These are phyloP conservation scores for Aegilops bicornis DNA, from an alignment of 176 grass and related monocot genomes.

Conservation along the genomic window DNA sequence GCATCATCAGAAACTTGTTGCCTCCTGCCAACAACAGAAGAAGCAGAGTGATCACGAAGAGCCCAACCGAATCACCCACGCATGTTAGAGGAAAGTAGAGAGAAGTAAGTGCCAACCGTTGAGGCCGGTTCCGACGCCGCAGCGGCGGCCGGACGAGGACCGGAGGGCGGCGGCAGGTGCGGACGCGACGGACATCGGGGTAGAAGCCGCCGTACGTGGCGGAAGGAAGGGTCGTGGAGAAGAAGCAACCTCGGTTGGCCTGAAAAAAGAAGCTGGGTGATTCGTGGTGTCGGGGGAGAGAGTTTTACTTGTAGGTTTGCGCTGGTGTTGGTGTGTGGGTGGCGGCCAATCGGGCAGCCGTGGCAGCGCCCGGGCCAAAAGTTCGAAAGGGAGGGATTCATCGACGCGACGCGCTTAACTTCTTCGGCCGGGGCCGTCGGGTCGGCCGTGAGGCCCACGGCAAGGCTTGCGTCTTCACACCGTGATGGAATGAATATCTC, in stretches of 20 bases:
- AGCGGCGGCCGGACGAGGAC: slow-evolving; percentile 19
- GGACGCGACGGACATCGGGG: slow-evolving; percentile 41
- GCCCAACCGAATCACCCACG: not conserved
- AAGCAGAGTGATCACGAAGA: not conserved
- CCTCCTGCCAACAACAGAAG: slow-evolving; percentile 7
- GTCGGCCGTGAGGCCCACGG: not conserved
- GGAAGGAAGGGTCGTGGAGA: not conserved
- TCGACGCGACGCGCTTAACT: not conserved
- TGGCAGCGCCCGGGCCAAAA: slow-evolving; percentile 42
- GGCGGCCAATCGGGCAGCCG: slow-evolving; percentile 21
- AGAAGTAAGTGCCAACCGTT: slow-evolving; percentile 3
- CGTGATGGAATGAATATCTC: not conserved
- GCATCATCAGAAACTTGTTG: slow-evolving; percentile 45
- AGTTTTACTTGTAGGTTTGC: slow-evolving; percentile 14
- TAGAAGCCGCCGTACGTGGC: not conserved
- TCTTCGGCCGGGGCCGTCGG: not conserved
- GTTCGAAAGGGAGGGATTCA: not conserved
- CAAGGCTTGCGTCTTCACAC: too few relatives aligned
- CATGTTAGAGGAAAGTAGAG: not conserved
- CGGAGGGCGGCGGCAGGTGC: slow-evolving; percentile 36
- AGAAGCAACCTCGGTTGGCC: not conserved
- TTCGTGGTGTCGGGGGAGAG: not conserved
- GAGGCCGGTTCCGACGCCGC: slow-evolving; percentile 2
- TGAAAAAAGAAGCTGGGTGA: not conserved
- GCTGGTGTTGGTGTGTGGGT: slow-evolving; percentile 4